Conservation (phyloP, 164 flowering plant genomes). For the Brasenia schreberi region DNA sequence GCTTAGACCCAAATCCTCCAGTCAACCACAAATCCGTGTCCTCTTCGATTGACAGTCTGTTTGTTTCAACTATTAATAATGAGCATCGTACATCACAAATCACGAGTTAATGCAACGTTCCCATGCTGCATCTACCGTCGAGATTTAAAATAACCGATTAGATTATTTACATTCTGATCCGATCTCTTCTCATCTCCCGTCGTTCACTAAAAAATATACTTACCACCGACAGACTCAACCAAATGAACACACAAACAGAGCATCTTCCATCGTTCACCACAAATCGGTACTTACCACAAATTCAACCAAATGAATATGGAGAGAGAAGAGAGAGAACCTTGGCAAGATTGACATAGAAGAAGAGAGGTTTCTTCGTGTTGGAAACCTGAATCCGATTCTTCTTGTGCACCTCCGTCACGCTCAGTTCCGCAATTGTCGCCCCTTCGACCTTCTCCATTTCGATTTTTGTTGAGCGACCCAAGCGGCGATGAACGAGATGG, state of each 20-base stretch:
- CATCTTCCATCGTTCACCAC: not conserved
- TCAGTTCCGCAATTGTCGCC: not conserved
- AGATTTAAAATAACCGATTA: too few relatives aligned
- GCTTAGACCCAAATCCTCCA: too few relatives aligned
- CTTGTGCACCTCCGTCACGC: conserved; percentile 10
- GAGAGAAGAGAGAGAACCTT: conserved; percentile 5
- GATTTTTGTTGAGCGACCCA: not conserved
- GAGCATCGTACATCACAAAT: too few relatives aligned
- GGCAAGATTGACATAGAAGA: conserved; percentile 15
- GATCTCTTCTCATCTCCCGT: too few relatives aligned
- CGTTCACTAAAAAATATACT: too few relatives aligned
- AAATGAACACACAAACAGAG: not conserved
- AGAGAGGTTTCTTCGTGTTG: conserved; percentile 31
- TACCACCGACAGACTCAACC: not conserved
- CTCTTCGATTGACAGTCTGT: too few relatives aligned
- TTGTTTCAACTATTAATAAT: too few relatives aligned
- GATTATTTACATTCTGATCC: too few relatives aligned
- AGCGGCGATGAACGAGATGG: not conserved
- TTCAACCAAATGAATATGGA: not conserved
- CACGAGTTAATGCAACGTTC: too few relatives aligned
- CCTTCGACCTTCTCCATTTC: not conserved
- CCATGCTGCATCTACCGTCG: too few relatives aligned
- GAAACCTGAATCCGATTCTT: conserved; percentile 69
- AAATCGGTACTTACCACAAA: not conserved
- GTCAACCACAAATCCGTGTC: too few relatives aligned